Evolutionary conservation across 1,284 basidiomycete species (phyloP).

Genomic region (Chiua sp.): DNA sequence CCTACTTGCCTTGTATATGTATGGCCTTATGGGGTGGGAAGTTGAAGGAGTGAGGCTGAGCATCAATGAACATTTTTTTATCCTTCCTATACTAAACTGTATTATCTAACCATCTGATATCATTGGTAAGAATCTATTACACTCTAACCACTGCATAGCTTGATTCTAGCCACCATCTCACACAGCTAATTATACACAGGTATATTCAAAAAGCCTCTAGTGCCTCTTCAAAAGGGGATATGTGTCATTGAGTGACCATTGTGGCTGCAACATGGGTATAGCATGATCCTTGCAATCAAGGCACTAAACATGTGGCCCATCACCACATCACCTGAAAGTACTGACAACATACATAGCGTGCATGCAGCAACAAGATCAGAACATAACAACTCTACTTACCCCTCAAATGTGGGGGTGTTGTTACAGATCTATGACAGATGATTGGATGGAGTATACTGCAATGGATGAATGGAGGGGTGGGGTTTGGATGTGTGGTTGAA

Average conservation of each 20-base stretch:
- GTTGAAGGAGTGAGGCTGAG: conserved; percentile 18
- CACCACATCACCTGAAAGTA: not conserved
- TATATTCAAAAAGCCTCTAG: not conserved
- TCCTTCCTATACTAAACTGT: conserved; percentile 31
- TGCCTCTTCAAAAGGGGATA: not conserved
- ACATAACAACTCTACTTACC: not conserved
- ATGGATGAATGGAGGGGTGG: too few species aligned
- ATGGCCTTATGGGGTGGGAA: conserved; percentile 11
- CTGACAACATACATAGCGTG: not conserved
- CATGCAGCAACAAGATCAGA: not conserved
- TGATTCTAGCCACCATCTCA: too few species aligned
- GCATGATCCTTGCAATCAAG: not conserved
- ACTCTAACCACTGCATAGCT: too few species aligned
- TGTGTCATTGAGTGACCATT: not conserved
- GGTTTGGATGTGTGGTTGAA: too few species aligned
- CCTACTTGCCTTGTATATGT: conserved; percentile 34
- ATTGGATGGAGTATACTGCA: too few species aligned
- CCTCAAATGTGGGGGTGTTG: not conserved
- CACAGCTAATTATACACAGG: not conserved
- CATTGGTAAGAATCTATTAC: too few species aligned
- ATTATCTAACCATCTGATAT: conserved; percentile 3
- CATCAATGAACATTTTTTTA: conserved; percentile 26
- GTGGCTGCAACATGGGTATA: conserved; percentile 5
- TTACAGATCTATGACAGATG: too few species aligned
- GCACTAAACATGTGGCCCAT: not conserved